These are phyloP conservation scores for Casuarina equisetifolia DNA, from an alignment of 306 rosid species.

Conservation along the genomic window DNA sequence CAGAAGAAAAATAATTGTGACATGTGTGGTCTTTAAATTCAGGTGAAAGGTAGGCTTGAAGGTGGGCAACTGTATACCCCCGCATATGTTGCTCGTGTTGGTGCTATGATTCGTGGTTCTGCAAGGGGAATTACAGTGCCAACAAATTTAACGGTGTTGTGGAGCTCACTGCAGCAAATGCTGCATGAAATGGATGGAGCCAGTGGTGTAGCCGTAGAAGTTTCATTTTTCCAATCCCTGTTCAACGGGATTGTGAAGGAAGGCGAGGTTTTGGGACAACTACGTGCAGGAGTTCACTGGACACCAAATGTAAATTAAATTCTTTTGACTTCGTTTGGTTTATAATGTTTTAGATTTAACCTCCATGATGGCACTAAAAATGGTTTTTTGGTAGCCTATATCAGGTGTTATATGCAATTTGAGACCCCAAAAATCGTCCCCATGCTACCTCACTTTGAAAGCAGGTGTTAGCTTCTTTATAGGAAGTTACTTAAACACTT, in stretches of 20 bases:
- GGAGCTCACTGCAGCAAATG: slow-evolving; percentile 84
- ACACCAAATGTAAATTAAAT: slow-evolving; percentile 83
- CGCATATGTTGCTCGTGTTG: slow-evolving; percentile 87
- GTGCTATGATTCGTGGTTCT: slow-evolving; percentile 96
- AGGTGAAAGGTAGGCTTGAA: slow-evolving; percentile 99
- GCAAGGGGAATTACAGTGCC: slow-evolving; percentile 80
- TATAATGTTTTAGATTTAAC: slow-evolving; percentile 1
- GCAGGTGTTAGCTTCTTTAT: slow-evolving; percentile 4
- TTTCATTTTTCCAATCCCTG: slow-evolving; percentile 85
- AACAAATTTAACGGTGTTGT: slow-evolving; percentile 63
- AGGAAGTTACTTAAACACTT: background rate
- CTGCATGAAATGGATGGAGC: slow-evolving; percentile 86
- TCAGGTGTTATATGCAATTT: background rate
- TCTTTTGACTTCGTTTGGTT: slow-evolving; percentile 18
- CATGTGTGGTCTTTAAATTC: slow-evolving; percentile 23
- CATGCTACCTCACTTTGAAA: background rate
- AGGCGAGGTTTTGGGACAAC: slow-evolving; percentile 76
- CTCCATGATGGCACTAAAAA: background rate
- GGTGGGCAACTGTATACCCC: slow-evolving; percentile 97
- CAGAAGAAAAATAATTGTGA: slow-evolving; percentile 14
- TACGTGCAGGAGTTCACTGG: slow-evolving; percentile 98
- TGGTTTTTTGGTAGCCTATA: background rate
- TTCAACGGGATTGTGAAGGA: slow-evolving; percentile 84
- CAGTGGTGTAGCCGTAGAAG: slow-evolving; percentile 79
- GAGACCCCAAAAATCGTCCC: background rate